These are phyloP conservation scores for Pythium grandisporangium DNA, from an alignment of 352 stramenopile species.

Conservation along the genomic window DNA sequence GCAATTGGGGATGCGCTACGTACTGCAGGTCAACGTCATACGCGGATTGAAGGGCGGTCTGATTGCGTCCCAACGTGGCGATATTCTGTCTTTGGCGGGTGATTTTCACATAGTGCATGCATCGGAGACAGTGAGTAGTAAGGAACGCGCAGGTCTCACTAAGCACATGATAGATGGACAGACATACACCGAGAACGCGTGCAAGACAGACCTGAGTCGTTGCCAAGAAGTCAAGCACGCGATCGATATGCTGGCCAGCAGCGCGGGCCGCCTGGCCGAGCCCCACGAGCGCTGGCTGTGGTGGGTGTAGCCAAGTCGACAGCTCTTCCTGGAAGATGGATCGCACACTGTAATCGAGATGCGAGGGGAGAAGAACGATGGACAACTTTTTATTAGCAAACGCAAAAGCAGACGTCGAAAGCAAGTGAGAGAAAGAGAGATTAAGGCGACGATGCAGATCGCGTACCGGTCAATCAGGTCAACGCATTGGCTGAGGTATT, in stretches of 20 bases:
- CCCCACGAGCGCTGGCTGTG: conserved; percentile 13
- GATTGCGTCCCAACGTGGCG: too few relatives aligned
- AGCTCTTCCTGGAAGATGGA: conserved; percentile 21
- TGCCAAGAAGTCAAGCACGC: conserved; percentile 26
- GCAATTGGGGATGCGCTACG: too few relatives aligned
- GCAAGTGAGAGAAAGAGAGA: too few relatives aligned
- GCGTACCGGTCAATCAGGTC: conserved; percentile 22
- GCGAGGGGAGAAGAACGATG: too few relatives aligned
- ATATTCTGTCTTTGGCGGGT: too few relatives aligned
- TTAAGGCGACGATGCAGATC: not conserved
- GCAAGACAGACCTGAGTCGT: conserved; percentile 27
- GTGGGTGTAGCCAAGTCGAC: conserved; percentile 10
- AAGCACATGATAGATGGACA: too few relatives aligned
- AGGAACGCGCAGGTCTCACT: too few relatives aligned
- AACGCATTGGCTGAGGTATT: conserved; percentile 15
- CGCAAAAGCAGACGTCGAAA: too few relatives aligned
- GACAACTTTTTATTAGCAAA: too few relatives aligned
- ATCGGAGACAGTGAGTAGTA: too few relatives aligned
- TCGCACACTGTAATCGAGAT: conserved; percentile 17
- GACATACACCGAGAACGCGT: too few relatives aligned
- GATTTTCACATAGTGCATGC: too few relatives aligned
- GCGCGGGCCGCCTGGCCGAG: conserved; percentile 16
- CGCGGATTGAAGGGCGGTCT: conserved; percentile 11
- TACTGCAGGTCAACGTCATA: conserved; percentile 26
- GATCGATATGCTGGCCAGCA: conserved; percentile 18